phyloP scores from a whole-genome alignment of 805 yeast genomes.

The Starmerella cellae region DNA sequence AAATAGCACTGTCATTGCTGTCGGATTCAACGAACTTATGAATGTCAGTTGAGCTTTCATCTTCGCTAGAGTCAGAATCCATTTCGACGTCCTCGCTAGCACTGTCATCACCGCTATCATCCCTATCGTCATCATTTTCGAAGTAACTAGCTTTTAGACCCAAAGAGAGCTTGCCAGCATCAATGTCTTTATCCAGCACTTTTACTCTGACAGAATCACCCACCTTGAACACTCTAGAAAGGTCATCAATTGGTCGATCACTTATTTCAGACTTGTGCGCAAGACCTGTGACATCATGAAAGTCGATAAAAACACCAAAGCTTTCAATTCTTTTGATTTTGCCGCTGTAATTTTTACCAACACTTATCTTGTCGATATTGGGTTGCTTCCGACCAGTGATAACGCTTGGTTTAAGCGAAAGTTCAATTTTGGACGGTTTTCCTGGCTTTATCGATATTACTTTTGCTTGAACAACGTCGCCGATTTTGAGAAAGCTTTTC shows the following conservation, averaged over 20 bases:
- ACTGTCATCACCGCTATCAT: slow-evolving; percentile 21
- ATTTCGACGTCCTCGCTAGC: slow-evolving; percentile 21
- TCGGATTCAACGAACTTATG: slow-evolving; percentile 20
- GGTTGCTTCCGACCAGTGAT: slow-evolving; percentile 44
- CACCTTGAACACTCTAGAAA: slow-evolving; percentile 56
- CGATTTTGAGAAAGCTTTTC: slow-evolving; percentile 60
- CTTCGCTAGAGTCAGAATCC: slow-evolving; percentile 14
- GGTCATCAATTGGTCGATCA: slow-evolving; percentile 41
- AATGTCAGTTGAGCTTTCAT: slow-evolving; percentile 9
- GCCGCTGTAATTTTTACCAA: slow-evolving; percentile 66
- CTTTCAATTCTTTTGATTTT: slow-evolving; percentile 63
- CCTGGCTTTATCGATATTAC: slow-evolving; percentile 49
- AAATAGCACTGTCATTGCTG: slow-evolving; percentile 25
- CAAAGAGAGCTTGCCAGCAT: slow-evolving; percentile 63
- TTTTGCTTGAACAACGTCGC: slow-evolving; percentile 65
- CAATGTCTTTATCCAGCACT: slow-evolving; percentile 47
- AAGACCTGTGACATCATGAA: slow-evolving; percentile 72
- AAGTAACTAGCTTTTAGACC: slow-evolving; percentile 95
- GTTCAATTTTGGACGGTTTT: slow-evolving; percentile 40
- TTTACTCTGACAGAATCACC: slow-evolving; percentile 88
- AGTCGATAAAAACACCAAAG: slow-evolving; percentile 79
- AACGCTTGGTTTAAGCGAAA: slow-evolving; percentile 72
- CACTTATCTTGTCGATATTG: slow-evolving; percentile 44
- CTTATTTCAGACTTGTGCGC: slow-evolving; percentile 80
- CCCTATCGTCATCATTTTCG: slow-evolving; percentile 27